These are phyloP conservation scores for Veloboletus limbatus DNA, from an alignment of 1,284 basidiomycete genomes.

Conservation along the genomic window DNA sequence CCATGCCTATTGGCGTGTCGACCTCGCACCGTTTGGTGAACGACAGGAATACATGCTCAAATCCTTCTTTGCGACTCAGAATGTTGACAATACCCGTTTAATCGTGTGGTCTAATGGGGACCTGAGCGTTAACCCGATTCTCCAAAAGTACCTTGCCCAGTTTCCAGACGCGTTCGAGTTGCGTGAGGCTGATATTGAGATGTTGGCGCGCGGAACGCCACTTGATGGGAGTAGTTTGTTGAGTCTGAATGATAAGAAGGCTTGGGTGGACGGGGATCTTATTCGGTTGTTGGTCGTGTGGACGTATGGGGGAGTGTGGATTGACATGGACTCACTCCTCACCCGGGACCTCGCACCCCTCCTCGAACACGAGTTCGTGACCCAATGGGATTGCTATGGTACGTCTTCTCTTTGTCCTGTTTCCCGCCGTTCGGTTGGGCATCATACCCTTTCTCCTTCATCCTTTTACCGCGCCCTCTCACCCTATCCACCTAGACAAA, in stretches of 20 bases:
- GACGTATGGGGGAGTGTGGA: slow-evolving; percentile 89
- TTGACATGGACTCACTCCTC: slow-evolving; percentile 93
- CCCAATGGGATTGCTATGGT: slow-evolving; percentile 97
- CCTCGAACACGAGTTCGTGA: slow-evolving; percentile 90
- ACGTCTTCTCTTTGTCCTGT: slow-evolving; percentile 27
- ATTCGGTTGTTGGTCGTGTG: slow-evolving; percentile 82
- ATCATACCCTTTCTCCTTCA: neutral
- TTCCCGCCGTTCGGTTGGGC: neutral
- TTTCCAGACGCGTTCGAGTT: slow-evolving; percentile 74
- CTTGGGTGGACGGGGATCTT: slow-evolving; percentile 91
- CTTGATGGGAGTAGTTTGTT: slow-evolving; percentile 65
- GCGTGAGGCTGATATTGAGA: slow-evolving; percentile 62
- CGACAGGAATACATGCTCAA: slow-evolving; percentile 88
- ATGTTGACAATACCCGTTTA: slow-evolving; percentile 59
- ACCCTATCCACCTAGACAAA: slow-evolving; percentile 58
- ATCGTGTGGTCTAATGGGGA: slow-evolving; percentile 89
- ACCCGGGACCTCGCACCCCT: slow-evolving; percentile 82
- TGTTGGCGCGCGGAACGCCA: slow-evolving; percentile 71
- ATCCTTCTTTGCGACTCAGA: slow-evolving; percentile 89
- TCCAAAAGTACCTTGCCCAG: slow-evolving; percentile 55
- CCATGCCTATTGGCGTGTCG: slow-evolving; percentile 89
- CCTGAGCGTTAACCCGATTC: slow-evolving; percentile 55
- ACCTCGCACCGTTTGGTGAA: slow-evolving; percentile 74
- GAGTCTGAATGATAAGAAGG: slow-evolving; percentile 65
- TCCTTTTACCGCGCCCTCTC: neutral